Evolutionary conservation across 768 basidiomycete species (phyloP).

Genomic region (Strobilomyces dryophilus): DNA sequence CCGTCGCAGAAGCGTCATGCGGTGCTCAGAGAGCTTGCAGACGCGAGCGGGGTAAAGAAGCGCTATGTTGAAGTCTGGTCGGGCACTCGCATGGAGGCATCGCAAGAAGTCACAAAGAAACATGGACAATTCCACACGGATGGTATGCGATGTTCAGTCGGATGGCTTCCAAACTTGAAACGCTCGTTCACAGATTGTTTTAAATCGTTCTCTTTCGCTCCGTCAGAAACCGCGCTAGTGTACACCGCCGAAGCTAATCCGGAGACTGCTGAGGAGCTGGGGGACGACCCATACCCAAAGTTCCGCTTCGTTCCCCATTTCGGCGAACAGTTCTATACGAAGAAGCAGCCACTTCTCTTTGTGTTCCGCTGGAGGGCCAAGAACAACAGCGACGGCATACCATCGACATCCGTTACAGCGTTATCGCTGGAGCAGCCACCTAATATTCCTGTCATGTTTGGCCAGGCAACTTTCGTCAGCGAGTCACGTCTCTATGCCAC

Average conservation of each 20-base stretch:
- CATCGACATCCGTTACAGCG: conserved; percentile 7
- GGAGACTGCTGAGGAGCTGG: conserved; percentile 15
- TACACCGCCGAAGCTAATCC: conserved; percentile 59
- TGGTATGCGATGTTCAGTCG: conserved; percentile 33
- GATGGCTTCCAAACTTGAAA: neutral
- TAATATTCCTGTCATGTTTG: conserved; percentile 37
- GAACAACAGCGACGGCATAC: conserved; percentile 1
- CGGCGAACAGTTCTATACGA: conserved; percentile 58
- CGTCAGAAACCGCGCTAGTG: conserved; percentile 46
- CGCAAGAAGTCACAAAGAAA: conserved; percentile 51
- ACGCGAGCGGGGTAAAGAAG: conserved; percentile 31
- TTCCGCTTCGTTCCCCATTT: conserved; percentile 57
- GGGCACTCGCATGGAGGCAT: conserved; percentile 39
- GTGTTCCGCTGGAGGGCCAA: conserved; percentile 44
- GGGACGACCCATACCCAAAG: conserved; percentile 31
- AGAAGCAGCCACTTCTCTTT: conserved; percentile 51
- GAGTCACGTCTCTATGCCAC: conserved; percentile 48
- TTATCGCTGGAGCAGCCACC: conserved; percentile 12
- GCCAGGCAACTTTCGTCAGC: conserved; percentile 52
- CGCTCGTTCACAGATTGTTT: conserved; percentile 41
- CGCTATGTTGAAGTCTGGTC: conserved; percentile 62
- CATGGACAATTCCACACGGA: conserved; percentile 63
- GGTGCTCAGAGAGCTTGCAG: conserved; percentile 38
- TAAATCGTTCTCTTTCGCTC: conserved; percentile 50
- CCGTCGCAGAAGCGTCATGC: conserved; percentile 40